Evolutionary conservation across 768 basidiomycete genomes (phyloP), one percentile per base, ranked within the genome.

Genomic region (Hortiboletus campestris): DNA sequence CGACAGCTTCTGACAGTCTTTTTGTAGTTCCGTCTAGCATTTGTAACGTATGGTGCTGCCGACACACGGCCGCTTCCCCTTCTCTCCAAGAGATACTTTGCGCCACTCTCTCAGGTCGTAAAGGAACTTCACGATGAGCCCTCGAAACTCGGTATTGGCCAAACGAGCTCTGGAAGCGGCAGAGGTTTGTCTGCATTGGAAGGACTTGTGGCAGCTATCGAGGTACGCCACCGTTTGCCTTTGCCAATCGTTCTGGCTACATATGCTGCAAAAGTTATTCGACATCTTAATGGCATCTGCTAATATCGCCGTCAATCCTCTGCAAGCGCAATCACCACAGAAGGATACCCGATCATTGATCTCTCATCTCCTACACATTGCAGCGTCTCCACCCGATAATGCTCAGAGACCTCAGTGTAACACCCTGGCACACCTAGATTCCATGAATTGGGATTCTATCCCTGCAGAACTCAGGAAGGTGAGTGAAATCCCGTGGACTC

Each of bases 101-200:
- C 69, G 19, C 78, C 80, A 2, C 69, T 76, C 36, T 54, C 59
- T 1, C 51, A 63, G 5, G 71, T 84, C 38, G 65, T 74, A 5
- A 76, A 73, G 50, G 76, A 81, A 47, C 71, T 87, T 56, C 73
- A 72, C 14, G 73, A 75, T 17, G 77, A 83, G 1, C 76, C 79
- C 4, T 59, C 64, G 12, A 78, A 75, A 32, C 69, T 86, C 7
- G 86, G 85, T 2, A 74, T 89, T 17, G 87, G 87, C 4, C 71
- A 76, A 54, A 82, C 82, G 1, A 76, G 74, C 43, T 76, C 77
- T 9, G 80, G 79, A 7, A 77, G 76, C 1, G 63, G 66, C 9
- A 67, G 67, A 29, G 87, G 87, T 1, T 78, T 88, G 80, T 84
- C 86, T 28, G 84, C 84, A 5, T 71, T 91, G 8, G 89, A 91